Evolutionary conservation across 2,329 filamentous ascomycete genomes (phyloP).

Genomic region (Tricladium varicosporioides): DNA sequence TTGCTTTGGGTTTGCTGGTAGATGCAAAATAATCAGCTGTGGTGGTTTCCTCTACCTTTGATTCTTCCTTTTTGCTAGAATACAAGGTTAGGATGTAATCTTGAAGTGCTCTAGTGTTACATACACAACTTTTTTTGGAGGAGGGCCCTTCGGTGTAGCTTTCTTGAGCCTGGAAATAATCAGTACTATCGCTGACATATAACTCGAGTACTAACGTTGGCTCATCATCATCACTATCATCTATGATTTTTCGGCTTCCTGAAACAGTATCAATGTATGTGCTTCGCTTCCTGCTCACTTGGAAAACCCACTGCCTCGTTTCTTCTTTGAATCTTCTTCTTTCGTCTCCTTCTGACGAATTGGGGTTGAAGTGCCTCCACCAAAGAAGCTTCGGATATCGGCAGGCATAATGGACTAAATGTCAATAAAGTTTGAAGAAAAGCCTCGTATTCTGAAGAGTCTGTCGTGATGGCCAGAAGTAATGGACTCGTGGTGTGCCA

Average conservation of each 20-base stretch:
- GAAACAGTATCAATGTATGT: constrained; percentile 12
- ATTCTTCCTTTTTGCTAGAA: constrained; percentile 30
- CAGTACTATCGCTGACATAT: constrained; percentile 17
- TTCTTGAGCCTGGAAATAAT: constrained; percentile 37
- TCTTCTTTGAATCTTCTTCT: constrained; percentile 33
- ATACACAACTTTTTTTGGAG: constrained; percentile 56
- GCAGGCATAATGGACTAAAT: constrained; percentile 61
- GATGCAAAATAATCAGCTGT: constrained; percentile 36
- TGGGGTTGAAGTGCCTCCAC: constrained; percentile 64
- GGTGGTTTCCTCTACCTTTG: constrained; percentile 34
- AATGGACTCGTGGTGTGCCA: not conserved
- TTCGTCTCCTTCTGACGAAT: constrained; percentile 41
- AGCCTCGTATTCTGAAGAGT: no score
- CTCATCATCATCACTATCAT: constrained; percentile 80
- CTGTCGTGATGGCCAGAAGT: not conserved
- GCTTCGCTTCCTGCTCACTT: not conserved
- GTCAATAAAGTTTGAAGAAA: not conserved
- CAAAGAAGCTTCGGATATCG: constrained; percentile 91
- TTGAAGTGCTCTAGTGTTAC: constrained; percentile 18
- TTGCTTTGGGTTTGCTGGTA: constrained; percentile 28
- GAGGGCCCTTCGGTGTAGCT: constrained; percentile 53
- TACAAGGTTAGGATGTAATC: not conserved
- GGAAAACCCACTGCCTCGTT: constrained; percentile 27
- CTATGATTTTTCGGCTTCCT: constrained; percentile 67
- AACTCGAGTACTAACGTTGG: constrained; percentile 30